phyloP scores from a whole-genome alignment of 1,139 yeast species.

The Pichia terricola region DNA sequence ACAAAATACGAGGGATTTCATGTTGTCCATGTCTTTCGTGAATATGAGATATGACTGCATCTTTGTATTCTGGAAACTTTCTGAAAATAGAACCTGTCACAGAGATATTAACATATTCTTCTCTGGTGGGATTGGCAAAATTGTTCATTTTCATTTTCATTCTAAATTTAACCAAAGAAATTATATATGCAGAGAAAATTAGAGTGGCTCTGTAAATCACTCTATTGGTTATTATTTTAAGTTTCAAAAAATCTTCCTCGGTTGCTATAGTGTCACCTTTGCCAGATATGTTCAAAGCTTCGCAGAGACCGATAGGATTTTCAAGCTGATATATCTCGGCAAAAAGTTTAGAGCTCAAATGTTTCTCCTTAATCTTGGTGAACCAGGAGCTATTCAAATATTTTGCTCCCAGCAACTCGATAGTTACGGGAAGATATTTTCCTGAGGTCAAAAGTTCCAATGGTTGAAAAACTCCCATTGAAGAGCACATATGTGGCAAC shows the following conservation, averaged over 20 bases:
- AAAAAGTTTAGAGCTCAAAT: no score
- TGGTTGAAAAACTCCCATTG: slow-evolving; percentile 38
- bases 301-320: no score
- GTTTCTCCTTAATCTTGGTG: background rate
- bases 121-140: no score
- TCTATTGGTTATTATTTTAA: slow-evolving; percentile 13
- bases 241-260: slow-evolving; percentile 8
- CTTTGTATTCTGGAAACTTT: slow-evolving; percentile 9
- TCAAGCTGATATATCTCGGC: no score
- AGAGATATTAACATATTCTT: slow-evolving; percentile 1
- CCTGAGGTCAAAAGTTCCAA: slow-evolving; percentile 47
- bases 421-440: slow-evolving; percentile 45
- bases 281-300: background rate
- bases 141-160: no score
- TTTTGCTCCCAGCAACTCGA: slow-evolving; percentile 10
- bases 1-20: no score
- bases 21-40: no score
- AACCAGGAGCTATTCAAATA: background rate
- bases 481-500: slow-evolving; percentile 8
- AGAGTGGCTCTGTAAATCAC: slow-evolving; percentile 22
- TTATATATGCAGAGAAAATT: slow-evolving; percentile 17
- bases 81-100: slow-evolving; percentile 11
- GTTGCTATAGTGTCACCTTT: background rate
- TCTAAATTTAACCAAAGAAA: slow-evolving; percentile 7
- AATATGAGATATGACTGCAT: background rate